Conservation (phyloP, 768 basidiomycete species). For the Suillus lakei region DNA sequence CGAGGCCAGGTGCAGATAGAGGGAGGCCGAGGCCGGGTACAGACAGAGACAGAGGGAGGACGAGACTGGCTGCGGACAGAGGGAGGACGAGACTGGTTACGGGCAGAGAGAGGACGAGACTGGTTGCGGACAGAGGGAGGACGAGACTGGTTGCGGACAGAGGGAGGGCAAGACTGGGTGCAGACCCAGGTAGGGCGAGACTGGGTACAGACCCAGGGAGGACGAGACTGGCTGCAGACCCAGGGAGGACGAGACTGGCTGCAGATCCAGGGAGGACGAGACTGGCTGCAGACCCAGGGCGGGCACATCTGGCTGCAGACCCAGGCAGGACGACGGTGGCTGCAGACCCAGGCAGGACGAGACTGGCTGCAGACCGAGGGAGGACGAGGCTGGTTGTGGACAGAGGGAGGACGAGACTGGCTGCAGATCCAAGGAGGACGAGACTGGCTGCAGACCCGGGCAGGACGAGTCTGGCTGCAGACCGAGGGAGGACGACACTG, state of each 20-base stretch:
- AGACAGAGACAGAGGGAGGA: too few species aligned
- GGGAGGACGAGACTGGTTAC: not conserved
- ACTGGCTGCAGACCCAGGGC: not conserved
- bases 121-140: not conserved
- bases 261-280: not conserved
- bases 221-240: not conserved
- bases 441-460: not conserved
- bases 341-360: not conserved
- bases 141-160: not conserved
- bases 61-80: not conserved
- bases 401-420: not conserved
- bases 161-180: not conserved
- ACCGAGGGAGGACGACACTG: too few species aligned
- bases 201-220: not conserved
- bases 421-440: not conserved
- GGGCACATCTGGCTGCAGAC: too few species aligned
- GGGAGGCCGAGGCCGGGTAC: too few species aligned
- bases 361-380: too few species aligned
- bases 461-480: constrained; percentile 9
- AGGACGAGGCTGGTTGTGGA: not conserved
- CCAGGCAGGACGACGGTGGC: not conserved
- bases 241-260: not conserved
- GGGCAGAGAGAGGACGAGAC: not conserved
- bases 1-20: too few species aligned
- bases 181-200: not conserved